Evolutionary conservation across 2,329 filamentous ascomycete genomes (phyloP), one percentile per base, ranked within the genome.

Genomic region (Fusarium nelsonii): DNA sequence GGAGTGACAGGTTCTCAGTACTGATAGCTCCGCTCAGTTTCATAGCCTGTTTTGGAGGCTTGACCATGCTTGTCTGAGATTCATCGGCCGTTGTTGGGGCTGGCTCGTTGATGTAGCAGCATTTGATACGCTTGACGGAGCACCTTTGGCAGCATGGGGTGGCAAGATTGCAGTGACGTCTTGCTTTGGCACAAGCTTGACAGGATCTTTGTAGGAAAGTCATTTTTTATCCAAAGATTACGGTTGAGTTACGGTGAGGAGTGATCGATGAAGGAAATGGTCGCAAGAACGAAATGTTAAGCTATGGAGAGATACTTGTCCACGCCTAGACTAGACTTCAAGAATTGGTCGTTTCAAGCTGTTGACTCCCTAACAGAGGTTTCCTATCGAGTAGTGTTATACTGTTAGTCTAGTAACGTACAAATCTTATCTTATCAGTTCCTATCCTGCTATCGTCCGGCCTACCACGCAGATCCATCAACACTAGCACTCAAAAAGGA

Each of bases 61-160:
- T 40, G 0, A 36, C 6, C 9, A 11, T 26, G 8, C n/a, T 32
- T n/a, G 9, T 16, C 2, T n/a, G 12, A 10, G 6, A 16, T 3
- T 8, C 6, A 0, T 28, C 1, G 5, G 15, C 2, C 1, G 37
- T 7, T 45, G 37, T 28, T 36, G 61, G 44, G 28, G 59, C 51
- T 37, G 61, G 61, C 3, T 64, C 33, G 7, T 63, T 63, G 15
- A 39, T 2, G 28, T 63, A 63, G 1, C 51, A 34, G n/a, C 61
- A 63, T 14, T 30, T 16, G 20, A 63, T 58, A 3, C 59, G 33
- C 18, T 58, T 63, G 6, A 20, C 20, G 23, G 37, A 64, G 12
- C 61, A 63, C 32, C 61, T 39, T 28, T 44, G 37, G 16, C 61
- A 62, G 3, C 39, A 57, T 6, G 61, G 61, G 40, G 26, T 49